Evolutionary conservation across 768 basidiomycete species (phyloP), one percentile per base, ranked within the genome.

Genomic region (Pholiota molesta): DNA sequence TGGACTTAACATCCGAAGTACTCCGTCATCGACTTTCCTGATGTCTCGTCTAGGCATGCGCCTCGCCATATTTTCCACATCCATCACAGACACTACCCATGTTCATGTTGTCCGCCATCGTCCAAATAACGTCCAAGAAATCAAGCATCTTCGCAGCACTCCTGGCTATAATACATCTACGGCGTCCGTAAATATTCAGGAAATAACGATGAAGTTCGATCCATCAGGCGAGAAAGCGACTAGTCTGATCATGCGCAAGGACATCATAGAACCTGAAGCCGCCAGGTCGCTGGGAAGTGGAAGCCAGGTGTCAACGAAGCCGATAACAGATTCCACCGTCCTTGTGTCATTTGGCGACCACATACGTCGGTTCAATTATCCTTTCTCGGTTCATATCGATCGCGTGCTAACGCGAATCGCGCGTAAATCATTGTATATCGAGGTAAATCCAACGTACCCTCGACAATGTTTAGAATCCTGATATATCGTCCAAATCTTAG

Each of bases 341-440:
- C 59, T 66, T 13, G 68, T 79, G 11, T 62, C 63, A 3, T 64
- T 81, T 61, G 70, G 66, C 2, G 40, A 61, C 1, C 68, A 72
- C 56, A 33, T 59, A 5, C 66, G 77, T 52, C 52, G 57, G 31
- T 59, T 85, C 8, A 10, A 52, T 1, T 85, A 77, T 51, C 84
- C 83, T 0, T 78, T 82, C 52, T 82, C 82, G 8, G 70, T 86
- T 13, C 66, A 78, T 35, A 73, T 74, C 3, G 61, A 65, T 23
- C 72, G 73, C n/a, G 55, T 69, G 2, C 82, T 75, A 64, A 66
- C 80, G 13, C 78, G 83, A 5, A 65, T 87, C 33, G 86, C 86
- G 7, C 77, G 86, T 40, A 85, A 83, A 65, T 88, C 85, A 1
- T 75, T 68, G 23, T 88, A 83, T 60, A 71, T 87, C 5, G 78